phyloP scores from a whole-genome alignment of 1,139 yeast species.

The Protomyces gravidus region DNA sequence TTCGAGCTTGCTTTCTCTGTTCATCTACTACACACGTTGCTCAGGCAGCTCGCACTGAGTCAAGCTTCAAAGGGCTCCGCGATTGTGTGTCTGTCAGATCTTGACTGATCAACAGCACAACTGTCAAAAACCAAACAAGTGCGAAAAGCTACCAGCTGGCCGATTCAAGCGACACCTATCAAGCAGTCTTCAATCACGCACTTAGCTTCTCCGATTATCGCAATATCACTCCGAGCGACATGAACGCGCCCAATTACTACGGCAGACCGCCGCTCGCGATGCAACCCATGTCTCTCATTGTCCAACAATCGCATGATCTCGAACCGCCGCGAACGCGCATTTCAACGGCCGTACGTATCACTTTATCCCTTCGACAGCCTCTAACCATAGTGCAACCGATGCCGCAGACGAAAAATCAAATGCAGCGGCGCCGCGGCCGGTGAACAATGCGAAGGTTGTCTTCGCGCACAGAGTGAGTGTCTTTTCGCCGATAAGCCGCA shows the following conservation, averaged over 20 bases:
- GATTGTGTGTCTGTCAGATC: too few species aligned
- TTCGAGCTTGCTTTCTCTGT: too few species aligned
- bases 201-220: too few species aligned
- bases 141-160: too few species aligned
- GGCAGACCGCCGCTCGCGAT: background rate
- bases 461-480: constrained; percentile 20
- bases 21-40: too few species aligned
- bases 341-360: constrained; percentile 12
- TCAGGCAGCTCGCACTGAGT: too few species aligned
- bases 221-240: too few species aligned
- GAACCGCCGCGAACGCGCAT: constrained; percentile 26
- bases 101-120: too few species aligned
- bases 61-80: too few species aligned
- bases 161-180: too few species aligned
- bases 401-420: constrained; percentile 22
- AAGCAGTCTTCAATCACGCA: too few species aligned
- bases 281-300: background rate
- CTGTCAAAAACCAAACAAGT: too few species aligned
- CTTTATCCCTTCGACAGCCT: background rate
- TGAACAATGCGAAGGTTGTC: constrained; percentile 21
- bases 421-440: constrained; percentile 24
- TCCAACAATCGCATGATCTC: constrained; percentile 2
- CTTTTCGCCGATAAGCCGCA: constrained; percentile 22
- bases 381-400: constrained; percentile 17
- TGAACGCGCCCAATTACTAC: background rate